These are phyloP conservation scores for Mycosphaerella arachidis DNA, from an alignment of 2,329 filamentous ascomycete genomes.

Conservation along the genomic window DNA sequence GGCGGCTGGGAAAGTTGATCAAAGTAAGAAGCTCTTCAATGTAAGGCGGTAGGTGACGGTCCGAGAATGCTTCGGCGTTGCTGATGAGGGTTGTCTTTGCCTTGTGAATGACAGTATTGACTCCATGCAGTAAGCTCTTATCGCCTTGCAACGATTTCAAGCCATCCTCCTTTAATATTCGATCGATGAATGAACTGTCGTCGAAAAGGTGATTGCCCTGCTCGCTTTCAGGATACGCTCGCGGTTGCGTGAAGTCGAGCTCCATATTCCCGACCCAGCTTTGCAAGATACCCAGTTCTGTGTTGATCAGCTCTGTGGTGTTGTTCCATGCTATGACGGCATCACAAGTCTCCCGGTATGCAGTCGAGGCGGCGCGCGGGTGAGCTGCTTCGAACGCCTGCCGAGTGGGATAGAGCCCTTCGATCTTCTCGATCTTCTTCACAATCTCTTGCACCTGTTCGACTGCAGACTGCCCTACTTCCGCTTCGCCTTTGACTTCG, in stretches of 20 bases:
- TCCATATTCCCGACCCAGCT: slow-evolving; percentile 97
- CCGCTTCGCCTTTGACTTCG: slow-evolving; percentile 86
- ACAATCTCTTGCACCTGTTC: slow-evolving; percentile 89
- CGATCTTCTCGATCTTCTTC: slow-evolving; percentile 82
- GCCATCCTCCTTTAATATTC: slow-evolving; percentile 91
- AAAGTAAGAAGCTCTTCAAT: slow-evolving; percentile 93
- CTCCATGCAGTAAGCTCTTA: slow-evolving; percentile 73
- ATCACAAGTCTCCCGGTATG: slow-evolving; percentile 78
- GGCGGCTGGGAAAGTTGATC: slow-evolving; percentile 92
- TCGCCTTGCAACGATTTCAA: slow-evolving; percentile 86
- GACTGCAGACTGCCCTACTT: slow-evolving; percentile 80
- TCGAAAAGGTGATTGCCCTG: slow-evolving; percentile 72
- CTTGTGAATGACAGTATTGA: slow-evolving; percentile 84
- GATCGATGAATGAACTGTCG: slow-evolving; percentile 88
- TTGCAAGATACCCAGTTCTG: slow-evolving; percentile 82
- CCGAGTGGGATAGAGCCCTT: slow-evolving; percentile 78
- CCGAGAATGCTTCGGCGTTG: slow-evolving; percentile 78
- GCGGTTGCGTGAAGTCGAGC: slow-evolving; percentile 78
- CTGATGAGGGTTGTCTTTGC: slow-evolving; percentile 86
- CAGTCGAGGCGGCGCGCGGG: slow-evolving; percentile 68
- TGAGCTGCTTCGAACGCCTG: slow-evolving; percentile 69
- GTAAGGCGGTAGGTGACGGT: slow-evolving; percentile 88
- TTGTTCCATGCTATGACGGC: slow-evolving; percentile 95
- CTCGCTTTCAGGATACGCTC: slow-evolving; percentile 57
- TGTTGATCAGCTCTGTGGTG: slow-evolving; percentile 93